phyloP scores from a whole-genome alignment of 2,329 filamentous ascomycete genomes.

The Paradendryphiella salina region DNA sequence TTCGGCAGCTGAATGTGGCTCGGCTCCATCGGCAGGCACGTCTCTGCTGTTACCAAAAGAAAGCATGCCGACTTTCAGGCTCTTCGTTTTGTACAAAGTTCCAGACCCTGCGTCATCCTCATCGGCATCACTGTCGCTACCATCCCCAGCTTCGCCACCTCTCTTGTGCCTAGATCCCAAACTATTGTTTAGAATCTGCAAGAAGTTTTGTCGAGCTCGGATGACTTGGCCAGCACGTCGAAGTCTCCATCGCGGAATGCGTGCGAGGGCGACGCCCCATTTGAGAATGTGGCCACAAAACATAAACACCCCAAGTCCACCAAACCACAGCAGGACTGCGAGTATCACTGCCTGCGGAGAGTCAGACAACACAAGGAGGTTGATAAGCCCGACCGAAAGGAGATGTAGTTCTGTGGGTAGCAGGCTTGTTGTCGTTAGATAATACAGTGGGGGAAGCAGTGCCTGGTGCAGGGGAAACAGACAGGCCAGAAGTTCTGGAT shows the following conservation, averaged over 20 bases:
- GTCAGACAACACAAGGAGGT: slow-evolving; percentile 73
- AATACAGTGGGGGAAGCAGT: slow-evolving; percentile 71
- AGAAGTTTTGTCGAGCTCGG: slow-evolving; percentile 49
- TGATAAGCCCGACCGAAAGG: slow-evolving; percentile 79
- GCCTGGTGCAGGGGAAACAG: slow-evolving; percentile 84
- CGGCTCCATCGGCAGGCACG: slow-evolving; percentile 17
- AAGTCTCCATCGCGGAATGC: slow-evolving; percentile 91
- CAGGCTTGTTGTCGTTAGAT: slow-evolving; percentile 85
- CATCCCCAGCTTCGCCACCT: slow-evolving; percentile 20
- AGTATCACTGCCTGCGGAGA: slow-evolving; percentile 59
- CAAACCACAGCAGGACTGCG: slow-evolving; percentile 52
- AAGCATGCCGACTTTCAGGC: slow-evolving; percentile 35
- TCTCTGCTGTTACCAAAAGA: slow-evolving; percentile 23
- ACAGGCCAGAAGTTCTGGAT: slow-evolving; percentile 63
- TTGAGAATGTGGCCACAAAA: slow-evolving; percentile 72
- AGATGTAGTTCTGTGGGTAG: slow-evolving; percentile 85
- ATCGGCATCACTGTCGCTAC: slow-evolving; percentile 53
- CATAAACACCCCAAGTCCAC: slow-evolving; percentile 76
- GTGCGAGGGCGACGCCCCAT: slow-evolving; percentile 82
- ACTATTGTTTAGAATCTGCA: slow-evolving; percentile 48
- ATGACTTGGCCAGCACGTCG: slow-evolving; percentile 58
- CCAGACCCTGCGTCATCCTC: slow-evolving; percentile 44
- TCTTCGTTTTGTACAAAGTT: slow-evolving; percentile 33
- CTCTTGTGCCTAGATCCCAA: slow-evolving; percentile 33
- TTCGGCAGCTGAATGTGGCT: slow-evolving; percentile 40